These are phyloP conservation scores for Paramyrothecium roridum DNA, from an alignment of 2,329 filamentous ascomycete genomes.

Conservation along the genomic window DNA sequence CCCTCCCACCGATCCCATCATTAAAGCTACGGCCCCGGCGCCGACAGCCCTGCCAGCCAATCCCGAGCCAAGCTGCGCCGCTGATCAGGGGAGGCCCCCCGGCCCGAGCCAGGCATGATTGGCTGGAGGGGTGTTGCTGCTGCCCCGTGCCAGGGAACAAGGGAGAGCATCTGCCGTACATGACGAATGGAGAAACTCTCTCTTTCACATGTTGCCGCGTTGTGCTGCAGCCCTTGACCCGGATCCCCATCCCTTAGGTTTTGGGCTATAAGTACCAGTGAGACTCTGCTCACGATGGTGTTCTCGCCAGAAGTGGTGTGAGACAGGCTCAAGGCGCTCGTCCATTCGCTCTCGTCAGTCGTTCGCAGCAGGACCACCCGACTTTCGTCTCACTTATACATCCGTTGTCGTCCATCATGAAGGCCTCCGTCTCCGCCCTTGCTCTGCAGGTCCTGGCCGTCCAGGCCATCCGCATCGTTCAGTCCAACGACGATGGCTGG, in stretches of 20 bases:
- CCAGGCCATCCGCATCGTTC: constrained; percentile 50
- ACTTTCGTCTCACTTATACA: too few species aligned
- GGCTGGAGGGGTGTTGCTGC: background rate
- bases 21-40: too few species aligned
- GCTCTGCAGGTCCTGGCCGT: constrained; percentile 19
- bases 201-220: background rate
- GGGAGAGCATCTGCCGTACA: too few species aligned
- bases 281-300: too few species aligned
- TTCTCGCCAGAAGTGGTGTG: too few species aligned
- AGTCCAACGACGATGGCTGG: constrained; percentile 73
- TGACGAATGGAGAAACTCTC: too few species aligned
- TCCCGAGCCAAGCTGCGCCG: background rate
- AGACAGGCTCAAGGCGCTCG: too few species aligned
- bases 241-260: too few species aligned
- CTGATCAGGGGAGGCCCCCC: background rate
- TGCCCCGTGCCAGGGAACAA: background rate
- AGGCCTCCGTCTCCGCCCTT: constrained; percentile 13
- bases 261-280: too few species aligned
- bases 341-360: too few species aligned
- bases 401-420: constrained; percentile 14
- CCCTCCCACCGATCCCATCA: background rate
- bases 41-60: background rate
- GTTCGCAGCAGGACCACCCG: too few species aligned
- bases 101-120: background rate
- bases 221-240: background rate